Conservation (phyloP, 768 basidiomycete species). For the Kwoniella sp. region DNA sequence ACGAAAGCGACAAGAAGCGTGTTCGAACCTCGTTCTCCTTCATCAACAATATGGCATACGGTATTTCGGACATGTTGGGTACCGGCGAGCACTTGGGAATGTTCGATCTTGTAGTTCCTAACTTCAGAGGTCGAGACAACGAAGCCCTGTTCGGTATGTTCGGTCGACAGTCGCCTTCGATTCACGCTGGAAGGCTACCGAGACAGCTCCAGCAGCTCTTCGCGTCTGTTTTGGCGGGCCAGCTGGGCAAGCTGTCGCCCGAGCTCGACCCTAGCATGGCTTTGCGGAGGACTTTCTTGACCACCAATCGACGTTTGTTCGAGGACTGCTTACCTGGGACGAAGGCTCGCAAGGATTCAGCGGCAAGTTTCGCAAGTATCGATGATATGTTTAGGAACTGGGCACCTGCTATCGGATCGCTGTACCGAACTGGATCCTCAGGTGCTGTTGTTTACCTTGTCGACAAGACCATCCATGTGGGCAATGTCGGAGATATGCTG, state of each 20-base stretch:
- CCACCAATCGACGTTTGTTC: constrained; percentile 78
- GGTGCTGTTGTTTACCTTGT: constrained; percentile 84
- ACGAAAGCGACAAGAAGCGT: constrained; percentile 76
- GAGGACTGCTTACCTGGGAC: constrained; percentile 61
- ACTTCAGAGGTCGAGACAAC: constrained; percentile 72
- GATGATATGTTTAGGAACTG: constrained; percentile 36
- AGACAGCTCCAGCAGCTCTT: constrained; percentile 86
- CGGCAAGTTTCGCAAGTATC: constrained; percentile 60
- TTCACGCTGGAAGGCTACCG: constrained; percentile 61
- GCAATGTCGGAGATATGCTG: constrained; percentile 83
- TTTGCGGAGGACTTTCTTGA: constrained; percentile 80
- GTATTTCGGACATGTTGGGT: constrained; percentile 90
- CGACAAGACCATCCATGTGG: constrained; percentile 78
- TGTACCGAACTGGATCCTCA: constrained; percentile 71
- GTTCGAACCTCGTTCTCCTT: constrained; percentile 87
- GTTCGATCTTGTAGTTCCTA: constrained; percentile 87
- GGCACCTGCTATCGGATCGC: constrained; percentile 50
- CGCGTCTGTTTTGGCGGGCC: constrained; percentile 63
- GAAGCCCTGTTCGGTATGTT: constrained; percentile 97
- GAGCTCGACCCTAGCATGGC: constrained; percentile 66
- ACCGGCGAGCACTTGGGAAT: constrained; percentile 73
- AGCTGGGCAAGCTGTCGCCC: constrained; percentile 62
- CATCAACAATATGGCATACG: constrained; percentile 90
- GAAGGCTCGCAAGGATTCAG: constrained; percentile 70
- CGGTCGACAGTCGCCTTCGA: constrained; percentile 68